Conservation (phyloP, 768 basidiomycete species). For the Calocybe cyanea region DNA sequence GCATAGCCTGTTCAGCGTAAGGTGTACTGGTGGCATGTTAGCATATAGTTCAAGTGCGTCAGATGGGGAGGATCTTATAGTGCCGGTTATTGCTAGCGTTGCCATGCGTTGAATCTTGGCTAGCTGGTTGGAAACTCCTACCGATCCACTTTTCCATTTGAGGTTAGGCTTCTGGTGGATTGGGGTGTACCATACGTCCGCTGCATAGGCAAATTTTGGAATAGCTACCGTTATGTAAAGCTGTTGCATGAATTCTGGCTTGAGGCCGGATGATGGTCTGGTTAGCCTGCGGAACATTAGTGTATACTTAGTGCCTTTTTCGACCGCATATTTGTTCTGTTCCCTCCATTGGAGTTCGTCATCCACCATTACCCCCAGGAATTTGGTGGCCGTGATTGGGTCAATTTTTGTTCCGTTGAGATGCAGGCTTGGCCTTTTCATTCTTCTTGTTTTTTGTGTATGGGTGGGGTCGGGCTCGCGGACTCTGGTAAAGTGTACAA, state of each 20-base stretch:
- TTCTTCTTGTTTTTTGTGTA: too few species aligned
- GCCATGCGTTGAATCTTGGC: slow-evolving; percentile 16
- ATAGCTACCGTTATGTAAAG: slow-evolving; percentile 21
- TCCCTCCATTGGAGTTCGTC: too few species aligned
- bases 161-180: background rate
- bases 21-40: slow-evolving; percentile 6
- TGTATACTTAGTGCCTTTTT: too few species aligned
- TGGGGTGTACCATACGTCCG: slow-evolving; percentile 22
- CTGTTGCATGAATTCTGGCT: slow-evolving; percentile 11
- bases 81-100: slow-evolving; percentile 20
- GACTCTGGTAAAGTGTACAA: too few species aligned
- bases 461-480: too few species aligned
- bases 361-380: too few species aligned
- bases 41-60: slow-evolving; percentile 6
- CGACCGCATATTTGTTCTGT: too few species aligned
- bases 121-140: slow-evolving; percentile 11
- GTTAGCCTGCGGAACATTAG: too few species aligned
- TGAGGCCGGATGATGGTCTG: slow-evolving; percentile 1
- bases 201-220: slow-evolving; percentile 20
- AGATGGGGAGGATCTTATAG: slow-evolving; percentile 6
- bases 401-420: too few species aligned
- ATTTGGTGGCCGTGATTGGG: too few species aligned
- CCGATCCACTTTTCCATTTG: slow-evolving; percentile 9
- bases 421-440: too few species aligned
- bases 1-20: slow-evolving; percentile 4